Evolutionary conservation across 768 basidiomycete genomes (phyloP).

Genomic region (Mycena galopus): DNA sequence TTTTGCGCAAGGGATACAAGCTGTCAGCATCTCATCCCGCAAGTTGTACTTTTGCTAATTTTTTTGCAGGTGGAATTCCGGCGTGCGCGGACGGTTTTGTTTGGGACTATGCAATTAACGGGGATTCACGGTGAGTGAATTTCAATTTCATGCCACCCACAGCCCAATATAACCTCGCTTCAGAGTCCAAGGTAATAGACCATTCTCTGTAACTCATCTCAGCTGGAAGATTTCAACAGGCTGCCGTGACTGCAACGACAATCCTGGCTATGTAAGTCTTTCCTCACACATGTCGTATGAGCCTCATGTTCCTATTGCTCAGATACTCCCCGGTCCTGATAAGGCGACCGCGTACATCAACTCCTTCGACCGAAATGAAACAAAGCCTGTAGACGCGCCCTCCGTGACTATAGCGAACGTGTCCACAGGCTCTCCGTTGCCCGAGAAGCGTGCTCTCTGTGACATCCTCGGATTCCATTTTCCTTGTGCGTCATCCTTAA

Average conservation of each 20-base stretch:
- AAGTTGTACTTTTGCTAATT: not conserved
- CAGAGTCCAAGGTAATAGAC: slow-evolving; percentile 5
- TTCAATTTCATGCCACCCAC: not conserved
- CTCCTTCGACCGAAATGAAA: not conserved
- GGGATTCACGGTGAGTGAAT: not conserved
- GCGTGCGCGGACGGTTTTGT: not conserved
- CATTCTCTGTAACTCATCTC: not conserved
- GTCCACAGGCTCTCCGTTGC: not conserved
- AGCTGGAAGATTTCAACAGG: not conserved
- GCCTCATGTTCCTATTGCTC: not conserved
- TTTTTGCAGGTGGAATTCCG: slow-evolving; percentile 5
- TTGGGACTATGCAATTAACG: not conserved
- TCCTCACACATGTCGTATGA: not conserved
- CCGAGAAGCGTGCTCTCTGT: not conserved
- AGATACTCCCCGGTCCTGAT: slow-evolving; percentile 3
- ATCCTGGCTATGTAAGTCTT: slow-evolving; percentile 4
- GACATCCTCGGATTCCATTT: not conserved
- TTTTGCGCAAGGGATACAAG: not conserved
- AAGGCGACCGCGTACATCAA: not conserved
- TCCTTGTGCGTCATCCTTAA: not conserved
- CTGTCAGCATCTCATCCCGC: not conserved
- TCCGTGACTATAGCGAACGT: too few relatives aligned
- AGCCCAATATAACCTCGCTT: not conserved
- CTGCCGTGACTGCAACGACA: slow-evolving; percentile 1
- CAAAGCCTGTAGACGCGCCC: too few relatives aligned